Evolutionary conservation across 1,284 basidiomycete species (phyloP).

Genomic region (Ceratobasidium sp.): DNA sequence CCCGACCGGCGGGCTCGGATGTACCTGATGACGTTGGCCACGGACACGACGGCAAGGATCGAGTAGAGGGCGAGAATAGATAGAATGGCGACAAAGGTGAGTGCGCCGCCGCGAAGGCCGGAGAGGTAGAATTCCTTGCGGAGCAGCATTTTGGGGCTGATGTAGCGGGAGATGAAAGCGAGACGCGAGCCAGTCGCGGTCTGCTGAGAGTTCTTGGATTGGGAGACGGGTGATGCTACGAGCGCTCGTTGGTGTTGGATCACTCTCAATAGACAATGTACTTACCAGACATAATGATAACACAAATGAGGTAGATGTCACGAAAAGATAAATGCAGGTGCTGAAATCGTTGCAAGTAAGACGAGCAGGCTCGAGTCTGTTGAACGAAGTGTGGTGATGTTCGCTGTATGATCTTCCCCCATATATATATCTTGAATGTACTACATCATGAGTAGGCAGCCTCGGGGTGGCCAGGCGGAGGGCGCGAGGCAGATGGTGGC

Average conservation of each 20-base stretch:
- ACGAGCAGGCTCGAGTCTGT: constrained; percentile 34
- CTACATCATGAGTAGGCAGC: constrained; percentile 17
- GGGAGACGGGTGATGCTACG: neutral
- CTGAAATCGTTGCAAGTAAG: constrained; percentile 7
- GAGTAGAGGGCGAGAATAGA: constrained; percentile 30
- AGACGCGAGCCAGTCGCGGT: constrained; percentile 24
- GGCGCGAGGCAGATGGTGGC: constrained; percentile 30
- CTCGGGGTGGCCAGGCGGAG: constrained; percentile 1
- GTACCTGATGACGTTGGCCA: constrained; percentile 2
- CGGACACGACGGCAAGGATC: constrained; percentile 15
- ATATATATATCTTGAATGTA: constrained; percentile 2
- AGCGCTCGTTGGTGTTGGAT: neutral
- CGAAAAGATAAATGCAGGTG: constrained; percentile 2
- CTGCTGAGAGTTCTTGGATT: constrained; percentile 2
- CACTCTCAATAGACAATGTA: constrained; percentile 6
- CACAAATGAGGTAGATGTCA: neutral
- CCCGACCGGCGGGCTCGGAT: neutral
- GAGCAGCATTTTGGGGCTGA: constrained; percentile 28
- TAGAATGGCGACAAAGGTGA: constrained; percentile 9
- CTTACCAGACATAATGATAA: constrained; percentile 5
- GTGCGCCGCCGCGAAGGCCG: constrained; percentile 1
- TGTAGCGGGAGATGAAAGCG: constrained; percentile 9
- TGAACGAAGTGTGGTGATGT: constrained; percentile 28
- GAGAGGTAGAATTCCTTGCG: constrained; percentile 6
- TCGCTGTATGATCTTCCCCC: neutral